phyloP scores from a whole-genome alignment of 1,139 yeast genomes.

The Lodderomyces beijingensis region DNA sequence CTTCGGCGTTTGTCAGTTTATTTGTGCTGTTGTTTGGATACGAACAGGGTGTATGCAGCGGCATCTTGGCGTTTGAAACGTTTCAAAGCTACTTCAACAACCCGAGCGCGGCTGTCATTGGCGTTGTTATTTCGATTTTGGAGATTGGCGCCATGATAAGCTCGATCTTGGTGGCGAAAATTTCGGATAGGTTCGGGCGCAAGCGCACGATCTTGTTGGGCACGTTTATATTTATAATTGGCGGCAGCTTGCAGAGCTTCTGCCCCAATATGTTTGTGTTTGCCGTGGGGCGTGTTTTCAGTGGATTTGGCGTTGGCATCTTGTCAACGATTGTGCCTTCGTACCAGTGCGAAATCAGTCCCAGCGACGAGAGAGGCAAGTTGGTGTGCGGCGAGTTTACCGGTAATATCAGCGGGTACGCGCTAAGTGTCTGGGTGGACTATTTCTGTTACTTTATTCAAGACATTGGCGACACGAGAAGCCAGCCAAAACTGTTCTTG shows the following conservation, averaged over 20 bases:
- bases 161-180: constrained; percentile 43
- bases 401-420: constrained; percentile 51
- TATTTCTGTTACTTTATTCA: constrained; percentile 47
- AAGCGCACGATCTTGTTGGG: constrained; percentile 47
- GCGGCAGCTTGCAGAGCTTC: constrained; percentile 48
- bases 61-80: constrained; percentile 51
- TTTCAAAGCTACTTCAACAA: constrained; percentile 40
- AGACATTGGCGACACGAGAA: constrained; percentile 37
- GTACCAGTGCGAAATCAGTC: constrained; percentile 55
- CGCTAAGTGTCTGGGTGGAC: constrained; percentile 54
- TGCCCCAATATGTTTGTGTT: constrained; percentile 40
- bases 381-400: constrained; percentile 54
- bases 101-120: constrained; percentile 45
- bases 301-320: constrained; percentile 53
- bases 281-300: constrained; percentile 46
- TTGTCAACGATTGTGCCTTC: constrained; percentile 51
- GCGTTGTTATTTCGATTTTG: constrained; percentile 47
- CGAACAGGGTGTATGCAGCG: constrained; percentile 90
- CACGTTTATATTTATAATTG: constrained; percentile 45
- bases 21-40: constrained; percentile 87
- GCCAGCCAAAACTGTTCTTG: constrained; percentile 32
- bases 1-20: constrained; percentile 74
- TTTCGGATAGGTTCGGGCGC: constrained; percentile 45
- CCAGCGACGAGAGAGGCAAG: constrained; percentile 51
- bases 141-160: constrained; percentile 52